phyloP scores from a whole-genome alignment of 192 early-diverging fungal species.

The Spizellomyces sp. region DNA sequence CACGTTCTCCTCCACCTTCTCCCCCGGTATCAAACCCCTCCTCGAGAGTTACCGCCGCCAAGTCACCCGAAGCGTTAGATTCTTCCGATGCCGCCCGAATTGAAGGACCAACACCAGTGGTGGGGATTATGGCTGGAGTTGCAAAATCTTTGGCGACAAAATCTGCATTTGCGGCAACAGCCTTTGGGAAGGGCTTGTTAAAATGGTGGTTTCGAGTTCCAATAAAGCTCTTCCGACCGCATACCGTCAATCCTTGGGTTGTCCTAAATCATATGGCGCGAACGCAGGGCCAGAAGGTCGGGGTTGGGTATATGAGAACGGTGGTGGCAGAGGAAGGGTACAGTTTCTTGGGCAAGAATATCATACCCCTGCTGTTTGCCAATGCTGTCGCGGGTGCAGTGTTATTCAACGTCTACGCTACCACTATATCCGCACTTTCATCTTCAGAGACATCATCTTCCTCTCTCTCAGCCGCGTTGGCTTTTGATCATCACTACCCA shows the following conservation, averaged over 20 bases:
- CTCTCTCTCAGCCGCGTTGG: slow-evolving; percentile 16
- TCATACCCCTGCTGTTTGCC: slow-evolving; percentile 48
- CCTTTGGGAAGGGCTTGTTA: slow-evolving; percentile 43
- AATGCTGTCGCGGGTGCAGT: slow-evolving; percentile 52
- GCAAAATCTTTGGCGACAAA: slow-evolving; percentile 41
- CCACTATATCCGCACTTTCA: slow-evolving; percentile 6
- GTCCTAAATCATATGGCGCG: slow-evolving; percentile 46
- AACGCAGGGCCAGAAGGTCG: slow-evolving; percentile 29
- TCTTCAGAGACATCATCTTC: slow-evolving; percentile 1
- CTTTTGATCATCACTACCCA: slow-evolving; percentile 31
- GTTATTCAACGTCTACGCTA: slow-evolving; percentile 56
- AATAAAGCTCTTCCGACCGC: slow-evolving; percentile 54
- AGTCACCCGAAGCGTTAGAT: no score
- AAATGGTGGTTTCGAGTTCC: slow-evolving; percentile 47
- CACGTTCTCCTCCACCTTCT: no score
- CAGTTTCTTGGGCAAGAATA: slow-evolving; percentile 40
- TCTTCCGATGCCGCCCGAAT: no score
- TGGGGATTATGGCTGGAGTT: slow-evolving; percentile 38
- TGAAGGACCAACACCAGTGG: slow-evolving; percentile 10
- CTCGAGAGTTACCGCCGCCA: no score
- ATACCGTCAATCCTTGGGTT: slow-evolving; percentile 54
- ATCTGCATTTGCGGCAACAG: slow-evolving; percentile 30
- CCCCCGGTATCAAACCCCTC: no score
- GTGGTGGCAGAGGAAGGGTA: slow-evolving; percentile 46
- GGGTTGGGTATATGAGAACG: slow-evolving; percentile 30